Percentiles rank a stretch among this genome's conserved stretches.
These are phyloP conservation scores for Epichloe aotearoae DNA, from an alignment of 2,329 filamentous ascomycete species.

Conservation along the genomic window DNA sequence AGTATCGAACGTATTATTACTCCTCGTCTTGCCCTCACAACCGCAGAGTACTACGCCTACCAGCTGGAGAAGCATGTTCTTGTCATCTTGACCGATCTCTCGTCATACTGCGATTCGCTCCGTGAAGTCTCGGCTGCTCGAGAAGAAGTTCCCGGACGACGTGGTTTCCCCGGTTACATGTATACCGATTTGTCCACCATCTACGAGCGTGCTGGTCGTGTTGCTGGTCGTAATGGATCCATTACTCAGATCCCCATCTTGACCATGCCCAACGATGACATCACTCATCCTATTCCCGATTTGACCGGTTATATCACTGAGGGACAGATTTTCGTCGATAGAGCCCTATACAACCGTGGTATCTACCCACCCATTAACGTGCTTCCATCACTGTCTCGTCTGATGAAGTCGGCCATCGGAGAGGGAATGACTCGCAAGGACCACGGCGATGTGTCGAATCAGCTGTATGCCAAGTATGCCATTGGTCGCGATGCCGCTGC, in stretches of 20 bases:
- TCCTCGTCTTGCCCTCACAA: conserved; percentile 92
- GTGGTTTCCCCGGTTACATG: conserved; percentile 99
- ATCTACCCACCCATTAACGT: conserved; percentile 99
- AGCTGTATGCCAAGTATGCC: conserved; percentile 98
- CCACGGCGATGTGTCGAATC: conserved; percentile 96
- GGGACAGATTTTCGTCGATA: conserved; percentile 96
- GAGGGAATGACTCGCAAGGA: conserved; percentile 94
- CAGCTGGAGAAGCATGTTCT: conserved; percentile 99
- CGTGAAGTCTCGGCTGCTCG: conserved; percentile 96
- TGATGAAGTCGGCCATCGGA: conserved; percentile 99
- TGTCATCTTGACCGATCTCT: conserved; percentile 95
- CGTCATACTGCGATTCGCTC: conserved; percentile 95
- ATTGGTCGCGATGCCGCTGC: conserved; percentile 95
- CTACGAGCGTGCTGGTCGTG: conserved; percentile 97
- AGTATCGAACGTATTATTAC: conserved; percentile 99
- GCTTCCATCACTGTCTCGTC: conserved; percentile 88
- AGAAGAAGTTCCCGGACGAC: conserved; percentile 97
- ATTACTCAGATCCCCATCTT: conserved; percentile 98
- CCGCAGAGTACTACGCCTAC: conserved; percentile 99
- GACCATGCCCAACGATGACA: conserved; percentile 99
- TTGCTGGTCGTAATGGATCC: conserved; percentile 89
- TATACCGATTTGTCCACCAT: conserved; percentile 99
- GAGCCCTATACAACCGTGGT: conserved; percentile 87
- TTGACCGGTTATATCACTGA: conserved; percentile 98
- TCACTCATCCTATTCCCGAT: conserved; percentile 97